Conservation (phyloP, 2,329 filamentous ascomycete genomes). For the Xylogone sp. region DNA sequence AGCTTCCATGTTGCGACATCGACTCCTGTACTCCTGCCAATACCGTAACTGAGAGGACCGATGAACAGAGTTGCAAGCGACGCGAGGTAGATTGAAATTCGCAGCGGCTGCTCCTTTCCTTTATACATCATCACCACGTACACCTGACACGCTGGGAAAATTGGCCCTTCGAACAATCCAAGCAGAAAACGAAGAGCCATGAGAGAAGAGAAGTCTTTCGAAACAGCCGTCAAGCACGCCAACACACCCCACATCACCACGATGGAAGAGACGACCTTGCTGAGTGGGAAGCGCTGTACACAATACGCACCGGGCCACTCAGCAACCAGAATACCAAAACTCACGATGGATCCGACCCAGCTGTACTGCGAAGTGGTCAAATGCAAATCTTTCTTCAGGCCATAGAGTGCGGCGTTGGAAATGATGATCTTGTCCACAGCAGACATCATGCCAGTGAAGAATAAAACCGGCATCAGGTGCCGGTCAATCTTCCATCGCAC, state of each 20-base stretch:
- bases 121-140: slow-evolving; percentile 68
- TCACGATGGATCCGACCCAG: slow-evolving; percentile 21
- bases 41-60: slow-evolving; percentile 56
- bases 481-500: slow-evolving; percentile 1
- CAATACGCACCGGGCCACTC: slow-evolving; percentile 15
- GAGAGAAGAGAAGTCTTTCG: slow-evolving; percentile 2
- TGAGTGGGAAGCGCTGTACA: slow-evolving; percentile 20
- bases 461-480: not conserved
- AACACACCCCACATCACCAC: not conserved
- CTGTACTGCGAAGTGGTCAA: slow-evolving; percentile 21
- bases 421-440: slow-evolving; percentile 2
- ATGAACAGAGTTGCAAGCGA: slow-evolving; percentile 58
- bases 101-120: slow-evolving; percentile 57
- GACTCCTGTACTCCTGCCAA: slow-evolving; percentile 42
- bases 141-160: slow-evolving; percentile 24
- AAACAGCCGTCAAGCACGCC: not conserved
- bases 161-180: slow-evolving; percentile 2
- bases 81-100: slow-evolving; percentile 61
- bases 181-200: slow-evolving; percentile 5
- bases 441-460: not conserved
- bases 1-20: slow-evolving; percentile 55
- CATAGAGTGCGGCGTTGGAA: slow-evolving; percentile 20
- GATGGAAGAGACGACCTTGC: slow-evolving; percentile 16
- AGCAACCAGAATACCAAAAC: slow-evolving; percentile 21
- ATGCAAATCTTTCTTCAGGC: slow-evolving; percentile 19